These are phyloP conservation scores for Forsythia suspensa DNA, from an alignment of 257 asterid genomes.

Conservation along the genomic window DNA sequence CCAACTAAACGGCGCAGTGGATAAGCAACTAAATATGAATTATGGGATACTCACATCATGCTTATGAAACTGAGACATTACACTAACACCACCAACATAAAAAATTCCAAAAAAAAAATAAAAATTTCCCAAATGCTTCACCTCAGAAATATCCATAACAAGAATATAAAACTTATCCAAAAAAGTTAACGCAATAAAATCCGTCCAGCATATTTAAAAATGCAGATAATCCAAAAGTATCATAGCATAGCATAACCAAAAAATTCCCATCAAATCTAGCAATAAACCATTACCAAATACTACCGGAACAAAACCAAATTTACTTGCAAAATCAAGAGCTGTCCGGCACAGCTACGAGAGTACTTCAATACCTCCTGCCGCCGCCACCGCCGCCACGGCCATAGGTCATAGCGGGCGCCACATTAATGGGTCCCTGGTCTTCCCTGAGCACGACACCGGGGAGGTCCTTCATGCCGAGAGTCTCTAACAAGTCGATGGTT, in stretches of 20 bases:
- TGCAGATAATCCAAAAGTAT: background rate
- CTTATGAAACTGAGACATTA: background rate
- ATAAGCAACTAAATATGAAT: background rate
- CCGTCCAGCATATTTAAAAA: background rate
- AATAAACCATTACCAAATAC: background rate
- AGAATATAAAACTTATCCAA: background rate
- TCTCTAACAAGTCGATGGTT: slow-evolving; percentile 19
- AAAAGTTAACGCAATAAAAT: background rate
- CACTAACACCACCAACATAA: background rate
- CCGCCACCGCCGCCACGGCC: slow-evolving; percentile 23
- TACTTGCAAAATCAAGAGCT: background rate
- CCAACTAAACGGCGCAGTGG: background rate
- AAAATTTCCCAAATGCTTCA: background rate
- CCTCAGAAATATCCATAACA: background rate
- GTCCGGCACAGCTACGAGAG: background rate
- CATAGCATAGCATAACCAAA: background rate
- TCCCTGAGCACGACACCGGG: slow-evolving; percentile 22
- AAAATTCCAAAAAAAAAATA: background rate
- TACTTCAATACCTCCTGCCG: slow-evolving; percentile 5
- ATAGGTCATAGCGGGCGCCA: background rate
- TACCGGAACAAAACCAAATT: background rate
- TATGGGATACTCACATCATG: background rate
- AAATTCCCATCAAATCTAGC: background rate
- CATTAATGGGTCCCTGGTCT: background rate
- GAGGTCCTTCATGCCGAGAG: slow-evolving; percentile 21